Percentiles rank a stretch among this genome's conserved stretches.
Conservation (phyloP, 2,329 filamentous ascomycete species). For the Neocatenulostroma microsporum region DNA sequence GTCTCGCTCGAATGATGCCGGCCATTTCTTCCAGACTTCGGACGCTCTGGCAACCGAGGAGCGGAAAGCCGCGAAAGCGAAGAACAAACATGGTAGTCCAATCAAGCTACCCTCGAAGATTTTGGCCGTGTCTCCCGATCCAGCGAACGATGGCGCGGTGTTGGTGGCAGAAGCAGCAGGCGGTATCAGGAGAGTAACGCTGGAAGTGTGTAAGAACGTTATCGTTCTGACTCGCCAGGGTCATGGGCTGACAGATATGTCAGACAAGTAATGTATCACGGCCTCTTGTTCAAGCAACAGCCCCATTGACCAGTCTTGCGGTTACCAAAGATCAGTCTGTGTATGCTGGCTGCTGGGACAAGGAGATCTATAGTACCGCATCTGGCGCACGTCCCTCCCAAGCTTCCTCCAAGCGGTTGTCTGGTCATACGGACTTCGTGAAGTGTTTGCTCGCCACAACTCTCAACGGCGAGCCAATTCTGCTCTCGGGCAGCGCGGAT, state of each 20-base stretch:
- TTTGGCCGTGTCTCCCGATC: slow-evolving; percentile 63
- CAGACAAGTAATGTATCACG: slow-evolving; percentile 40
- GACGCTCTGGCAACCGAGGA: slow-evolving; percentile 45
- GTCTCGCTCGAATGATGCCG: slow-evolving; percentile 64
- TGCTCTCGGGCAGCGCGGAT: slow-evolving; percentile 43
- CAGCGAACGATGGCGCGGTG: slow-evolving; percentile 52
- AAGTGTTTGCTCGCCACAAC: slow-evolving; percentile 63
- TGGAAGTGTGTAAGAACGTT: slow-evolving; percentile 59
- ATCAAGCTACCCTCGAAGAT: slow-evolving; percentile 79
- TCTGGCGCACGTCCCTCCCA: slow-evolving; percentile 37
- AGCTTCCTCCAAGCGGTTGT: slow-evolving; percentile 6
- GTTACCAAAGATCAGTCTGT: slow-evolving; percentile 48
- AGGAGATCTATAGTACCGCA: slow-evolving; percentile 84
- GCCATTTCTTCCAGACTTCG: slow-evolving; percentile 88
- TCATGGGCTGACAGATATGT: not conserved
- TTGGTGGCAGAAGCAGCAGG: slow-evolving; percentile 87
- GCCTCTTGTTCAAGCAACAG: slow-evolving; percentile 63
- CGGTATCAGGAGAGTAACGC: slow-evolving; percentile 61
- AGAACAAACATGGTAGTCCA: slow-evolving; percentile 78
- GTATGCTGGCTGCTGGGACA: slow-evolving; percentile 93
- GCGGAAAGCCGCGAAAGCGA: slow-evolving; percentile 62
- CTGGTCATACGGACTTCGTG: slow-evolving; percentile 82
- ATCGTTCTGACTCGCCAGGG: not conserved
- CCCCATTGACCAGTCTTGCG: slow-evolving; percentile 71
- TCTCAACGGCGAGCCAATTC: slow-evolving; percentile 51